phyloP scores from a whole-genome alignment of 2,329 filamentous ascomycete genomes.

The Emergomyces pasteurianus region DNA sequence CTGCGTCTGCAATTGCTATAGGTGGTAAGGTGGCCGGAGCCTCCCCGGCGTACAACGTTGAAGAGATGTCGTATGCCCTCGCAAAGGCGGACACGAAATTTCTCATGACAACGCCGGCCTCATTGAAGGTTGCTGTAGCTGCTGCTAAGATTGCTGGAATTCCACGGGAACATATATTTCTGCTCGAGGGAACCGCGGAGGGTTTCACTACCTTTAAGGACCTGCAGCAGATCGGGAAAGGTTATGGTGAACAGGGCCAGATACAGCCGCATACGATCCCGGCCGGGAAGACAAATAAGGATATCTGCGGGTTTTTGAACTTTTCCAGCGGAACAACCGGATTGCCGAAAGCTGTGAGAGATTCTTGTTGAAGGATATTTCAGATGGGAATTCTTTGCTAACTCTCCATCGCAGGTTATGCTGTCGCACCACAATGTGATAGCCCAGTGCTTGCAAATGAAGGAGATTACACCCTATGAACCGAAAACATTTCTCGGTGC shows the following conservation, averaged over 20 bases:
- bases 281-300: slow-evolving; percentile 41
- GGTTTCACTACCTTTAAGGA: slow-evolving; percentile 33
- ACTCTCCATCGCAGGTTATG: slow-evolving; percentile 31
- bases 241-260: slow-evolving; percentile 30
- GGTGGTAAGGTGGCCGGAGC: slow-evolving; percentile 46
- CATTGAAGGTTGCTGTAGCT: slow-evolving; percentile 40
- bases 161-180: slow-evolving; percentile 37
- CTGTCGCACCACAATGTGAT: slow-evolving; percentile 45
- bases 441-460: slow-evolving; percentile 49
- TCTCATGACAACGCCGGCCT: slow-evolving; percentile 41
- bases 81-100: slow-evolving; percentile 44
- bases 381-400: background rate
- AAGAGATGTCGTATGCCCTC: slow-evolving; percentile 53
- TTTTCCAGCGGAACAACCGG: slow-evolving; percentile 41
- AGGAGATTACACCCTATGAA: slow-evolving; percentile 39
- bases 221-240: slow-evolving; percentile 15
- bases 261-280: slow-evolving; percentile 38
- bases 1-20: background rate
- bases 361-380: background rate
- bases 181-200: slow-evolving; percentile 40
- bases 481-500: slow-evolving; percentile 44
- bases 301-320: slow-evolving; percentile 35
- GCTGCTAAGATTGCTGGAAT: slow-evolving; percentile 45
- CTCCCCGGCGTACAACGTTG: slow-evolving; percentile 51
- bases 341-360: slow-evolving; percentile 34